Conservation (phyloP, 345 rosid species). For the Eucalyptus caleyi region DNA sequence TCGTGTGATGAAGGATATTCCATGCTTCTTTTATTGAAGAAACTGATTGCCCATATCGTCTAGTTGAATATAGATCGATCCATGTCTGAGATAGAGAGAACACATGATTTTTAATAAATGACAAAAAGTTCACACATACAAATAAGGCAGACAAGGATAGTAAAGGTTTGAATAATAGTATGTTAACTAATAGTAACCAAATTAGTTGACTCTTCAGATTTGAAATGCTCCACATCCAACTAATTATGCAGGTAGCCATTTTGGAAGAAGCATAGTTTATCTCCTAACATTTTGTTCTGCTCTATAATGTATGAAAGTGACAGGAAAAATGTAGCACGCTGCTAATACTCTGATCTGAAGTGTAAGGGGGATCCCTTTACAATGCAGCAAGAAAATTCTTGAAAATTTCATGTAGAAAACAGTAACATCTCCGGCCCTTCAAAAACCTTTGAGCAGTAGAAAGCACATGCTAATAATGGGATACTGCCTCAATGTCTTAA, state of each 20-base stretch:
- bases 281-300: background rate
- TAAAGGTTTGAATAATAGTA: background rate
- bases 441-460: background rate
- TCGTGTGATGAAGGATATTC: constrained; percentile 43
- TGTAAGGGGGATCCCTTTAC: background rate
- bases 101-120: background rate
- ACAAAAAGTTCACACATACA: background rate
- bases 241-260: background rate
- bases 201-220: background rate
- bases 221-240: background rate
- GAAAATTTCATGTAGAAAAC: background rate
- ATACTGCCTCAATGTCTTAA: background rate
- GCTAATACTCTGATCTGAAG: background rate
- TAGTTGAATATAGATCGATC: constrained; percentile 34
- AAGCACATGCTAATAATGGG: background rate
- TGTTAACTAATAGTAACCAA: background rate
- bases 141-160: background rate
- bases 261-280: background rate
- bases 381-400: background rate
- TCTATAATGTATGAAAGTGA: background rate
- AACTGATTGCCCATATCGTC: constrained; percentile 47
- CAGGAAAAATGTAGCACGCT: background rate
- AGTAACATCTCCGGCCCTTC: background rate
- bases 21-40: constrained; percentile 37
- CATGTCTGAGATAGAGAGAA: constrained; percentile 26